Evolutionary conservation across 2,329 filamentous ascomycete genomes (phyloP).

Genomic region (Colletotrichum sublineola): DNA sequence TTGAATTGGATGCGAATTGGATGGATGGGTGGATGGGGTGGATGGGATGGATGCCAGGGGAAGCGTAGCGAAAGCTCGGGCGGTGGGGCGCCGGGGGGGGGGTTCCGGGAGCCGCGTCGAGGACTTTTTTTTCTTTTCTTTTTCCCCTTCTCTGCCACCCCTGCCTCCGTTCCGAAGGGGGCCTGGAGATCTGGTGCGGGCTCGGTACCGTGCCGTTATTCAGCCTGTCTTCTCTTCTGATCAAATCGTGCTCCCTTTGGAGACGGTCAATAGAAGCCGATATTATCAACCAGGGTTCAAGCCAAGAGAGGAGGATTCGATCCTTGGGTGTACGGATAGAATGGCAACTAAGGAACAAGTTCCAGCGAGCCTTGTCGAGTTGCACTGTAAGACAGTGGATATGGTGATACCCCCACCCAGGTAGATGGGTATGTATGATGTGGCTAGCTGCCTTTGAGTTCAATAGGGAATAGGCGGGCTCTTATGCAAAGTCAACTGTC

Average conservation of each 20-base stretch:
- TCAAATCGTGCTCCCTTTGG: background rate
- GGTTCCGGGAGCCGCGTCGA: background rate
- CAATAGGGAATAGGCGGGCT: background rate
- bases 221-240: background rate
- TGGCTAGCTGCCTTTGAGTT: background rate
- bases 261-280: background rate
- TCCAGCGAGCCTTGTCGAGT: background rate
- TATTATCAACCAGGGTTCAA: background rate
- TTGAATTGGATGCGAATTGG: background rate
- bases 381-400: background rate
- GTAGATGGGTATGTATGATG: no score
- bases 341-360: background rate
- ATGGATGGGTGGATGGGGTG: background rate
- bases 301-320: background rate
- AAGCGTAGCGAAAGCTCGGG: conserved; percentile 7
- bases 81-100: background rate
- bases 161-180: conserved; percentile 20
- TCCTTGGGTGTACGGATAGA: background rate
- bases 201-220: background rate
- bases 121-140: conserved; percentile 1
- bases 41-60: background rate
- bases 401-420: background rate
- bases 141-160: background rate
- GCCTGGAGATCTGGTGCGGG: background rate
- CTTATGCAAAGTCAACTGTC: background rate